These are phyloP conservation scores for Kazachstania sp. DNA, from an alignment of 1,139 yeast species.

Conservation along the genomic window DNA sequence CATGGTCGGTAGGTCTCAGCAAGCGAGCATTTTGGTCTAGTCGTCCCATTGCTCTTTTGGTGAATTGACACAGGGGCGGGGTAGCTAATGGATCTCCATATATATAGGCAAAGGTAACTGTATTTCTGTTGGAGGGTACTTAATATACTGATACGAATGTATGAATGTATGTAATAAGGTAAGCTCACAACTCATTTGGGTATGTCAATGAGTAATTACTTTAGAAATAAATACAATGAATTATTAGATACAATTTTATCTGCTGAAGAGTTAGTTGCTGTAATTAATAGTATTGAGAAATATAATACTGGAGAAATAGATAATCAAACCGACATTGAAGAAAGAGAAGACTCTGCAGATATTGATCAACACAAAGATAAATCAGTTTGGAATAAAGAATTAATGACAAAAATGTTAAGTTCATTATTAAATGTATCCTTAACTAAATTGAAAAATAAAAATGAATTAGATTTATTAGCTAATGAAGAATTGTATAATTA, in stretches of 20 bases:
- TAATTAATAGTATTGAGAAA: neutral
- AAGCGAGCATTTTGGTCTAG: too few species aligned
- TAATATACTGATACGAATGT: too few species aligned
- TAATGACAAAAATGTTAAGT: slow-evolving; percentile 54
- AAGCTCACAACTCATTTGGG: neutral
- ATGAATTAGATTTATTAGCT: slow-evolving; percentile 1
- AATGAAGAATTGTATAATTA: neutral
- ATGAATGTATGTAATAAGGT: too few species aligned
- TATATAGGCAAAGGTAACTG: neutral
- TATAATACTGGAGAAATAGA: too few species aligned
- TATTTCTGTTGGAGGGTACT: too few species aligned
- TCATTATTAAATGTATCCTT: slow-evolving; percentile 47
- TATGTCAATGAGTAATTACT: slow-evolving; percentile 9
- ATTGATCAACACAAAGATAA: slow-evolving; percentile 20
- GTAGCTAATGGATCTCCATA: too few species aligned
- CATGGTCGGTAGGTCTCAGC: too few species aligned
- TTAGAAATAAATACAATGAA: slow-evolving; percentile 23
- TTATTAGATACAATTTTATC: slow-evolving; percentile 19
- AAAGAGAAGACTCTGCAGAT: neutral
- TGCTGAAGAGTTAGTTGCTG: slow-evolving; percentile 14
- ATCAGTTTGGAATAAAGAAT: slow-evolving; percentile 31
- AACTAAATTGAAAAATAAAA: slow-evolving; percentile 32
- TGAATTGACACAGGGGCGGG: too few species aligned
- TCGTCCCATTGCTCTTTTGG: too few species aligned
- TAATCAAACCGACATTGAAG: too few species aligned